phyloP scores from a whole-genome alignment of 257 asterid genomes.

The Rauvolfia tetraphylla region DNA sequence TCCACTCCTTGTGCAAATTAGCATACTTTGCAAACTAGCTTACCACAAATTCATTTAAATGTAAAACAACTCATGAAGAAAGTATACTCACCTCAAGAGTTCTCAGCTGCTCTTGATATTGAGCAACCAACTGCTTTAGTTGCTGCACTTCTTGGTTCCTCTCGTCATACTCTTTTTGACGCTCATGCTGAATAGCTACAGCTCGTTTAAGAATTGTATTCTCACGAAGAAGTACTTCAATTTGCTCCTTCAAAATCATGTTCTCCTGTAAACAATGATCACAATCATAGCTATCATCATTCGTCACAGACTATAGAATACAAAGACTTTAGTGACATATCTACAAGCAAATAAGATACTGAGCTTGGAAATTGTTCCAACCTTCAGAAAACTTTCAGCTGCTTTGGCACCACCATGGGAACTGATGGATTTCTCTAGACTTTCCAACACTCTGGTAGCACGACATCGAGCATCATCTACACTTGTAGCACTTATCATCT shows the following conservation, averaged over 20 bases:
- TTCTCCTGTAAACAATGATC: constrained; percentile 46
- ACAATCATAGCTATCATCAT: neutral
- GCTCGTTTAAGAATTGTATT: constrained; percentile 76
- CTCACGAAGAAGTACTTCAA: constrained; percentile 47
- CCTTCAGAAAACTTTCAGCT: constrained; percentile 58
- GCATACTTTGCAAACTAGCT: neutral
- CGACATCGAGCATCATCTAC: constrained; percentile 72
- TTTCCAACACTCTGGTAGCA: constrained; percentile 54
- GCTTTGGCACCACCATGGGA: constrained; percentile 39
- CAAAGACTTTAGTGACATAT: neutral
- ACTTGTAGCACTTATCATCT: constrained; percentile 67
- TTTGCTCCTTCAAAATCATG: constrained; percentile 64
- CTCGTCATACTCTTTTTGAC: constrained; percentile 71
- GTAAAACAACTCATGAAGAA: constrained; percentile 1
- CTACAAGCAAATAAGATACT: neutral
- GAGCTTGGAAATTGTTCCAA: constrained; percentile 16
- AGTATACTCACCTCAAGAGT: constrained; percentile 57
- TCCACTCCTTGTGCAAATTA: neutral
- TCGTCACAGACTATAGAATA: neutral
- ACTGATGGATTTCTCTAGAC: constrained; percentile 63
- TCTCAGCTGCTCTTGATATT: constrained; percentile 64
- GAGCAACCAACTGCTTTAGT: constrained; percentile 62
- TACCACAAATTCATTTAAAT: neutral
- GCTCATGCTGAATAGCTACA: constrained; percentile 73
- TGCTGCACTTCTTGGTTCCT: constrained; percentile 61